Conservation (phyloP, 2,329 filamentous ascomycete genomes). For the Verticillium zaregamsianum region DNA sequence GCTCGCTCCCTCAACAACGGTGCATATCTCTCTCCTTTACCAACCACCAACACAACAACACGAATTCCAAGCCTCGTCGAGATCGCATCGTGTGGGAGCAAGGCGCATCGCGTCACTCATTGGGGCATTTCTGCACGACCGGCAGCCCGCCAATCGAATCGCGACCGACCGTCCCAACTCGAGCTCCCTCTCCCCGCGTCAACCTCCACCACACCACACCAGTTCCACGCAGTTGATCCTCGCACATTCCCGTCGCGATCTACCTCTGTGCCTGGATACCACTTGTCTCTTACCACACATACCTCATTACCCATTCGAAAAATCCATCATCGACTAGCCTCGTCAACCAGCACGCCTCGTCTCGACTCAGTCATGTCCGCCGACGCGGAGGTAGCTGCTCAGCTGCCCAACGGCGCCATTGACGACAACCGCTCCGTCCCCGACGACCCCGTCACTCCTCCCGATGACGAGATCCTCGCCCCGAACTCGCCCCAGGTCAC, state of each 20-base stretch:
- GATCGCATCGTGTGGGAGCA: background rate
- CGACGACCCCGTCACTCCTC: conserved; percentile 26
- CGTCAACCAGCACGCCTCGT: background rate
- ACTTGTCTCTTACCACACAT: background rate
- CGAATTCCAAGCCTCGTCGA: background rate
- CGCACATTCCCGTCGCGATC: background rate
- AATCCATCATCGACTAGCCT: background rate
- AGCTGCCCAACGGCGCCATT: conserved; percentile 23
- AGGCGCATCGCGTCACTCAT: background rate
- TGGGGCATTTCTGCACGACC: background rate
- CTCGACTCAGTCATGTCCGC: conserved; percentile 25
- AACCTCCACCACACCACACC: background rate
- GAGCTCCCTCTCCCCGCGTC: background rate
- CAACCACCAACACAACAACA: background rate
- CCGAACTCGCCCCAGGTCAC: conserved; percentile 44
- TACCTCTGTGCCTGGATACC: background rate
- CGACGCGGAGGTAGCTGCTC: conserved; percentile 27
- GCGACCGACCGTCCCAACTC: background rate
- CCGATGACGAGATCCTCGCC: conserved; percentile 20
- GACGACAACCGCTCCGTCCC: conserved; percentile 10
- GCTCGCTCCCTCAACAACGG: background rate
- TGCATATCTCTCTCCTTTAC: background rate
- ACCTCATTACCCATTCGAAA: no score
- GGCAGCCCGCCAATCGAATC: background rate
- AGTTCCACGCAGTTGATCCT: background rate